These are phyloP conservation scores for Ophiostoma populinum DNA, from an alignment of 2,329 filamentous ascomycete genomes.

Conservation along the genomic window DNA sequence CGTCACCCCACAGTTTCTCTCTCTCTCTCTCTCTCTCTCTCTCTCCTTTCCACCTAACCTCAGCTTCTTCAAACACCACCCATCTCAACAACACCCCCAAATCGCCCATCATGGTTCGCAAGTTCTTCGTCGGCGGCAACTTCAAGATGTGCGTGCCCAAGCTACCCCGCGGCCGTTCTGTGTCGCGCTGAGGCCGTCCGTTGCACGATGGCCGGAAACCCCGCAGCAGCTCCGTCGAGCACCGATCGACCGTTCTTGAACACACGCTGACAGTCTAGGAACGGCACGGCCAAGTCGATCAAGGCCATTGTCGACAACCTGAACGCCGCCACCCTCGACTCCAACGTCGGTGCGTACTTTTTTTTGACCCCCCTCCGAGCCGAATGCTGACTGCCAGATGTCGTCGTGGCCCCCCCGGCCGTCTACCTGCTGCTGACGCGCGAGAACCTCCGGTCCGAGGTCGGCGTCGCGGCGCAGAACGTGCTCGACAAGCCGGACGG, in stretches of 20 bases:
- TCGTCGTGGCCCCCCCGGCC: slow-evolving; percentile 79
- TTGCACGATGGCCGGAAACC: slow-evolving; percentile 13
- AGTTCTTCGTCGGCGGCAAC: slow-evolving; percentile 97
- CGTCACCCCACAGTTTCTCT: neutral
- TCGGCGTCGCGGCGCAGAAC: slow-evolving; percentile 90
- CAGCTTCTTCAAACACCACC: neutral
- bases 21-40: neutral
- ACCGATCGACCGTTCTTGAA: neutral
- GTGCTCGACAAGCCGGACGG: slow-evolving; percentile 95
- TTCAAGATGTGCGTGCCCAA: slow-evolving; percentile 75
- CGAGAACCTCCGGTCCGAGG: slow-evolving; percentile 53
- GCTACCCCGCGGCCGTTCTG: slow-evolving; percentile 5
- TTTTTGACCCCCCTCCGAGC: too few species aligned
- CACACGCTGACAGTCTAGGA: slow-evolving; percentile 38
- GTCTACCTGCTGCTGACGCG: slow-evolving; percentile 83
- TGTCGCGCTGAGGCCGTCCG: slow-evolving; percentile 9
- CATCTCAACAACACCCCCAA: slow-evolving; percentile 1
- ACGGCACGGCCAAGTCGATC: slow-evolving; percentile 79
- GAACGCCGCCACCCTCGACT: slow-evolving; percentile 68
- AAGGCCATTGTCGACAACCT: slow-evolving; percentile 80
- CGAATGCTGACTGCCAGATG: slow-evolving; percentile 45
- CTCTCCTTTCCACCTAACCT: neutral
- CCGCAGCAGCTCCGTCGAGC: too few species aligned
- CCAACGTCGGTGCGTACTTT: slow-evolving; percentile 46
- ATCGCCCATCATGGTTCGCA: slow-evolving; percentile 63